A percentile compares a stretch with the other conserved stretches of the same genome.
phyloP scores from a whole-genome alignment of 305 asterid genomes.

The Fraxinus paxiana region DNA sequence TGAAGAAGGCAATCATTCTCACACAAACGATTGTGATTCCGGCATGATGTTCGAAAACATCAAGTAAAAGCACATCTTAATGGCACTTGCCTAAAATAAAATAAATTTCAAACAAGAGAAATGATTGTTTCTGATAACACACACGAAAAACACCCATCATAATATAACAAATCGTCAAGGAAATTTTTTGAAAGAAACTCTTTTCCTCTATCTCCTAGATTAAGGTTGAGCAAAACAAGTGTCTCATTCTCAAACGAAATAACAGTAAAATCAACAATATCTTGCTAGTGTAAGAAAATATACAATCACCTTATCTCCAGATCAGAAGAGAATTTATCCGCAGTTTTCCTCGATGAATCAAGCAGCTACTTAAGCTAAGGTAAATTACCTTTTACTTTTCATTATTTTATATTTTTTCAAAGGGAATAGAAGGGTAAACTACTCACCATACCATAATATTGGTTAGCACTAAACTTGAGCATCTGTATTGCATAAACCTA shows the following conservation, averaged over 20 bases:
- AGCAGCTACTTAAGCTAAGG: not conserved
- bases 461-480: not conserved
- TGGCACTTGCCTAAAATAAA: not conserved
- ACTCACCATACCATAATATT: not conserved
- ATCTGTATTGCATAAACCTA: not conserved
- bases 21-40: not conserved
- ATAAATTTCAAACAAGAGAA: not conserved
- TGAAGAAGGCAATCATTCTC: not conserved
- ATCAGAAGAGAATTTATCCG: not conserved
- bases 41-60: not conserved
- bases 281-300: not conserved
- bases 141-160: not conserved
- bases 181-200: not conserved
- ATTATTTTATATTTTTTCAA: not conserved
- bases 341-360: not conserved
- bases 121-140: not conserved
- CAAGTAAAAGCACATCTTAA: not conserved
- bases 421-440: not conserved
- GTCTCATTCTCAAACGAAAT: not conserved
- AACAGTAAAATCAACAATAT: not conserved
- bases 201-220: not conserved
- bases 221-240: not conserved
- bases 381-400: not conserved
- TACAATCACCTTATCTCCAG: not conserved
- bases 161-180: not conserved